These are phyloP conservation scores for Wickerhamiella cacticola DNA, from an alignment of 805 yeast genomes.

Conservation along the genomic window DNA sequence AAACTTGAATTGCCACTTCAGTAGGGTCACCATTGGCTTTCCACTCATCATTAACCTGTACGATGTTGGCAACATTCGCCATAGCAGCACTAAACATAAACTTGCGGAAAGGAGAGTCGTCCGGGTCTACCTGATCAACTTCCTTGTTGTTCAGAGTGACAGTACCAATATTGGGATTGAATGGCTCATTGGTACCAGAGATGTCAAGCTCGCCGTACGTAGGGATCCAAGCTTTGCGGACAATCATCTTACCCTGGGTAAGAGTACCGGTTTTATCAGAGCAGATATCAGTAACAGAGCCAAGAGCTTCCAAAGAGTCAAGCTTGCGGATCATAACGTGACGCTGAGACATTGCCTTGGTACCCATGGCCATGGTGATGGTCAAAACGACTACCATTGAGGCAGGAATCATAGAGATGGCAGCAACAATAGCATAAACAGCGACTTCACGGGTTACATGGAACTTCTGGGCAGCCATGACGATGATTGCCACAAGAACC, in stretches of 20 bases:
- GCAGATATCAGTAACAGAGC: constrained; percentile 68
- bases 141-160: constrained; percentile 29
- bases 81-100: constrained; percentile 61
- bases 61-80: constrained; percentile 67
- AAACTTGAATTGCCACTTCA: constrained; percentile 77
- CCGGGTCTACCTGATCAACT: constrained; percentile 4
- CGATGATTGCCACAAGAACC: constrained; percentile 74
- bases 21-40: constrained; percentile 82
- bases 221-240: constrained; percentile 59
- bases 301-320: constrained; percentile 67
- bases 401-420: constrained; percentile 71
- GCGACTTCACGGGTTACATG: constrained; percentile 70
- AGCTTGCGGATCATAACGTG: constrained; percentile 64
- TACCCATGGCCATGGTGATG: constrained; percentile 77
- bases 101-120: constrained; percentile 18
- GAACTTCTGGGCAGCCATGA: constrained; percentile 73
- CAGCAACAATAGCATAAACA: constrained; percentile 78
- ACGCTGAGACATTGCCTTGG: constrained; percentile 56
- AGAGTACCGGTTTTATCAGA: constrained; percentile 77
- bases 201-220: constrained; percentile 46
- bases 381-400: constrained; percentile 69
- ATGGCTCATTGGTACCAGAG: constrained; percentile 45
- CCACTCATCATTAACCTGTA: constrained; percentile 46
- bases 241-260: constrained; percentile 70
- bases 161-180: constrained; percentile 51